Percentiles rank a stretch among this genome's conserved stretches.
Conservation (phyloP, 2,329 filamentous ascomycete genomes). For the Clarireedia paspali region DNA sequence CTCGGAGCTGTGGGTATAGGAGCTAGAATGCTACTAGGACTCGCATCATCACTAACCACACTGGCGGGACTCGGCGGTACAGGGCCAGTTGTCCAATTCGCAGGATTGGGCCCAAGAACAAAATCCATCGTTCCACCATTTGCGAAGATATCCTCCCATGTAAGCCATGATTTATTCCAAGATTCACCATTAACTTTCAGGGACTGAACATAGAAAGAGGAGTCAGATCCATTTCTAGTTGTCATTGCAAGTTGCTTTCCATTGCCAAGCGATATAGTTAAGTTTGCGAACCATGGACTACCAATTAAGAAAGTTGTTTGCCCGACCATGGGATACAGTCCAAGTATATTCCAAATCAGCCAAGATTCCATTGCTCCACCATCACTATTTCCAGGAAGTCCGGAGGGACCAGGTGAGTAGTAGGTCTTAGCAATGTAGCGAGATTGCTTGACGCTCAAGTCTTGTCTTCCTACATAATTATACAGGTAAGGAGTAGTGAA, state of each 20-base stretch:
- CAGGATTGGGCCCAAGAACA: constrained; percentile 46
- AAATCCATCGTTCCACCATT: constrained; percentile 57
- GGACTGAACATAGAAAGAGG: constrained; percentile 53
- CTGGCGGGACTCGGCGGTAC: constrained; percentile 52
- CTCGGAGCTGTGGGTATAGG: not conserved
- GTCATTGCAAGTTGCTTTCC: constrained; percentile 46
- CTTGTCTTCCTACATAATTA: constrained; percentile 57
- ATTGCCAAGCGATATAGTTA: constrained; percentile 50
- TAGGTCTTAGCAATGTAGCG: constrained; percentile 51
- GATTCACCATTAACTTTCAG: constrained; percentile 54
- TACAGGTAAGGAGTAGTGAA: constrained; percentile 64
- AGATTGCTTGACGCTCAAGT: constrained; percentile 50
- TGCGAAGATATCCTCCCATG: constrained; percentile 59
- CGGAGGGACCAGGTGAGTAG: constrained; percentile 46
- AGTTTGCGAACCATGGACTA: constrained; percentile 53
- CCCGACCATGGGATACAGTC: constrained; percentile 59
- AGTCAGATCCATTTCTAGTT: constrained; percentile 40
- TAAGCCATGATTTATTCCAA: constrained; percentile 59
- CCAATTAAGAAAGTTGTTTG: constrained; percentile 61
- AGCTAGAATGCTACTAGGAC: constrained; percentile 2
- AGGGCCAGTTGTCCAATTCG: constrained; percentile 51
- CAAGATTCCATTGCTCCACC: constrained; percentile 67
- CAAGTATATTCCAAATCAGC: constrained; percentile 62
- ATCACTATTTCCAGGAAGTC: constrained; percentile 63
- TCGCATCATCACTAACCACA: not conserved